Evolutionary conservation across 148 eudicot species (phyloP), one percentile per base, ranked within the genome.

Genomic region (Rhododendron henanense): DNA sequence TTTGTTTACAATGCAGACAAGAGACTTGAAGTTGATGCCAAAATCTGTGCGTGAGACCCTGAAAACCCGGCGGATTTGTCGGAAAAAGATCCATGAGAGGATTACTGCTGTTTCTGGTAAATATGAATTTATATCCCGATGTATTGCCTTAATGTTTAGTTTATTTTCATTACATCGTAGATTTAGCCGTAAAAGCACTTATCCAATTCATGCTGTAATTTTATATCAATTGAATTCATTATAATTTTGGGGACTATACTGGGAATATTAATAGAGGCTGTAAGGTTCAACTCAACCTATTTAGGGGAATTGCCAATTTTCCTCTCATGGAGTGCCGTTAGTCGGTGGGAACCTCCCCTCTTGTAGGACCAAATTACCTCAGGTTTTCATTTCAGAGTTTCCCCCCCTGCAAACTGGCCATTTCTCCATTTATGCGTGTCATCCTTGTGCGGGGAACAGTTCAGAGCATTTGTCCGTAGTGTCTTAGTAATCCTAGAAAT

Each of bases 51-150:
- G 98, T 10, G 90, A 88, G 1, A 45, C 85, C 48, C 7, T 95
- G 53, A 94, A 91, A 84, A 86, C 88, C 79, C 94, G 95, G 39
- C 94, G 96, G 6, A 92, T 88, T 59, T 95, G 96, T 85, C 93
- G 99, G 76, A 92, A 87, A 88, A 97, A 93, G 92, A 92, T 97
- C 73, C 90, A 90, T 50, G 99, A 95, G 82, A 93, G 98, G 87
- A 95, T 97, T 45, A 85, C 85, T 83, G 96, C 98, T 76, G 84
- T 95, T 87, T 88, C 81, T 71, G 98, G 99, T 93, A 82, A 90
- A 90, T 84, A 44, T 82, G 86, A 55, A 45, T 33, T 63, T 23
- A 37, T 83, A 78, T 69, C 6, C 33, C 10, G 53, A 9, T 39
- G 48, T 44, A 33, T 65, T 33, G n/a, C 63, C 13, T 13, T 15